A percentile compares a stretch with the other conserved stretches of the same genome.
These are phyloP conservation scores for Aspergillus ellipticus DNA, from an alignment of 495 filamentous ascomycete species.

Conservation along the genomic window DNA sequence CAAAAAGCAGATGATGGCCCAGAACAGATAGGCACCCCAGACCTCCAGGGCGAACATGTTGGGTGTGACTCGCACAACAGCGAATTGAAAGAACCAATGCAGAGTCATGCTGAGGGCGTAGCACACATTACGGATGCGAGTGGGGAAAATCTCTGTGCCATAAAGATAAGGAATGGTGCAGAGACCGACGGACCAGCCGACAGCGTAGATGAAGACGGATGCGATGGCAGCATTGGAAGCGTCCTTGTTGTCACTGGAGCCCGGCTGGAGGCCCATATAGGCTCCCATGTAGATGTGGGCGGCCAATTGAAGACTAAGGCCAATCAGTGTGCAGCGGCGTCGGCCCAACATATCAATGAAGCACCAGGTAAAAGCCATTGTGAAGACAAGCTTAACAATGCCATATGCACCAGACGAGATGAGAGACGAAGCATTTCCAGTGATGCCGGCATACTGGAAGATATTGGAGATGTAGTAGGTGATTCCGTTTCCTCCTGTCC, in stretches of 20 bases:
- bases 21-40: constrained; percentile 48
- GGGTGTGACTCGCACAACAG: constrained; percentile 45
- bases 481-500: constrained; percentile 47
- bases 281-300: constrained; percentile 42
- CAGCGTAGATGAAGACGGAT: constrained; percentile 45
- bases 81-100: constrained; percentile 50
- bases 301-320: constrained; percentile 35
- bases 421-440: constrained; percentile 25
- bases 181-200: constrained; percentile 50
- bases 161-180: constrained; percentile 48
- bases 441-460: constrained; percentile 40
- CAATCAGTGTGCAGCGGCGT: constrained; percentile 34
- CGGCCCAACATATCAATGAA: constrained; percentile 44
- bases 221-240: constrained; percentile 44
- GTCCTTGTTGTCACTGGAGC: constrained; percentile 27
- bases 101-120: constrained; percentile 43
- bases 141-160: constrained; percentile 47
- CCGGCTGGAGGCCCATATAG: constrained; percentile 41
- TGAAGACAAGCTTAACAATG: constrained; percentile 44
- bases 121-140: constrained; percentile 40
- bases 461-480: constrained; percentile 45
- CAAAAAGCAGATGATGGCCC: constrained; percentile 37
- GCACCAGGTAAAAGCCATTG: constrained; percentile 46
- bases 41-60: constrained; percentile 44
- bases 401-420: constrained; percentile 45